These are phyloP conservation scores for Mycena filopes DNA, from an alignment of 768 basidiomycete genomes.

Conservation along the genomic window DNA sequence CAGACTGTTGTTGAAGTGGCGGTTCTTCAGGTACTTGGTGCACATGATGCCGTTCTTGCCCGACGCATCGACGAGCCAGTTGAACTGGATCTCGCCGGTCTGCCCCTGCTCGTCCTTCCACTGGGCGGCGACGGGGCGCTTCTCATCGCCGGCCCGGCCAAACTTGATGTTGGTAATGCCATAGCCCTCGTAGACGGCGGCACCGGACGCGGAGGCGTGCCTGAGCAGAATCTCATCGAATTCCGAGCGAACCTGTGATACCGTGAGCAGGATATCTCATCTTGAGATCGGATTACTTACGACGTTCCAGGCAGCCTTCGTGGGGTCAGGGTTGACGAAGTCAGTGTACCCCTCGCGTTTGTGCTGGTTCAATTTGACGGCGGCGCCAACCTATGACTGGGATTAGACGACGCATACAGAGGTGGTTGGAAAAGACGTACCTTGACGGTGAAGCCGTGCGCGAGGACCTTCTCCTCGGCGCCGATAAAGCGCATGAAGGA, in stretches of 20 bases:
- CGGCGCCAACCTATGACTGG: slow-evolving; percentile 47
- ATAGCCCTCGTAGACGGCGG: slow-evolving; percentile 58
- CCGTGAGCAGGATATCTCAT: background rate
- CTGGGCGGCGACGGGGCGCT: slow-evolving; percentile 49
- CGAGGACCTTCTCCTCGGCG: slow-evolving; percentile 45
- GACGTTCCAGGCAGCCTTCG: slow-evolving; percentile 71
- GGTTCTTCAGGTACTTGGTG: slow-evolving; percentile 65
- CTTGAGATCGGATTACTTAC: slow-evolving; percentile 44
- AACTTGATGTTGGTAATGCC: slow-evolving; percentile 61
- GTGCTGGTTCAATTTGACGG: slow-evolving; percentile 50
- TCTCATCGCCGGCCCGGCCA: slow-evolving; percentile 40
- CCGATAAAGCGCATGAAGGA: slow-evolving; percentile 50
- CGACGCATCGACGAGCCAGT: slow-evolving; percentile 71
- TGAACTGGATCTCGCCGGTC: slow-evolving; percentile 59
- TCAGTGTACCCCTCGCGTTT: slow-evolving; percentile 61
- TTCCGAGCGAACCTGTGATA: slow-evolving; percentile 59
- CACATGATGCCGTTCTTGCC: slow-evolving; percentile 71
- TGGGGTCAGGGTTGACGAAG: slow-evolving; percentile 61
- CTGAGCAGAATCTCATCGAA: slow-evolving; percentile 68
- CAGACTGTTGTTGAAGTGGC: slow-evolving; percentile 62
- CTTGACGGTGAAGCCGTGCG: slow-evolving; percentile 48
- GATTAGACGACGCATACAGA: slow-evolving; percentile 1
- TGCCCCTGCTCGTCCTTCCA: slow-evolving; percentile 48
- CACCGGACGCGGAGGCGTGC: slow-evolving; percentile 61
- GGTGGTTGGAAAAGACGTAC: slow-evolving; percentile 32